These are phyloP conservation scores for Parascedosporium putredinis DNA, from an alignment of 2,329 filamentous ascomycete species.

Conservation along the genomic window DNA sequence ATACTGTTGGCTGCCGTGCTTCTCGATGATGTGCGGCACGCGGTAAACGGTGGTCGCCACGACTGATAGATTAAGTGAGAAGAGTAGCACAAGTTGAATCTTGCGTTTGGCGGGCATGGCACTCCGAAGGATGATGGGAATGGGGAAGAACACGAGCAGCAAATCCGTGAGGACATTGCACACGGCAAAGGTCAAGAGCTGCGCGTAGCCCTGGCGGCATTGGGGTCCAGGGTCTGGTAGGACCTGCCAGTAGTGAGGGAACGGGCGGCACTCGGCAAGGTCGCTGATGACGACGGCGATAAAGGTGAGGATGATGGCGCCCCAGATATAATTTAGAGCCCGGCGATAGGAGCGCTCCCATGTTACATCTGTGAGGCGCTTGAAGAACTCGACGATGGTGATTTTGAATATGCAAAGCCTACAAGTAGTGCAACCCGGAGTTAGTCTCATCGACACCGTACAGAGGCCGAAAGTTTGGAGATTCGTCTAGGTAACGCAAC, in stretches of 20 bases:
- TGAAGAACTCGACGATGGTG: constrained; percentile 84
- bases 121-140: constrained; percentile 75
- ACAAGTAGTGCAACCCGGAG: constrained; percentile 7
- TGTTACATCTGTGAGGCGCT: constrained; percentile 69
- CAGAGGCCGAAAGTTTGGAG: too few relatives aligned
- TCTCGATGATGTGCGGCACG: constrained; percentile 64
- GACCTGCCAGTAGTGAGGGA: constrained; percentile 68
- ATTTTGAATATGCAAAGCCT: constrained; percentile 90
- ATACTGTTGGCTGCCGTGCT: constrained; percentile 68
- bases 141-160: constrained; percentile 76
- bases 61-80: constrained; percentile 72
- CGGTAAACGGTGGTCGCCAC: constrained; percentile 73
- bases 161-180: constrained; percentile 85
- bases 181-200: constrained; percentile 81
- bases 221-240: constrained; percentile 73
- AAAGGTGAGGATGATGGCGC: constrained; percentile 70
- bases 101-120: constrained; percentile 70
- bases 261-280: constrained; percentile 72
- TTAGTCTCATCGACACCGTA: not conserved
- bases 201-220: constrained; percentile 78
- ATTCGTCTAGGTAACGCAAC: too few relatives aligned
- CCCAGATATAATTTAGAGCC: constrained; percentile 60
- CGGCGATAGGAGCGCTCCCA: constrained; percentile 71
- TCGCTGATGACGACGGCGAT: constrained; percentile 71
- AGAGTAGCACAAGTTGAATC: constrained; percentile 66